Evolutionary conservation across 2,329 filamentous ascomycete species (phyloP).

Genomic region (Magnaporthiopsis incrustans): DNA sequence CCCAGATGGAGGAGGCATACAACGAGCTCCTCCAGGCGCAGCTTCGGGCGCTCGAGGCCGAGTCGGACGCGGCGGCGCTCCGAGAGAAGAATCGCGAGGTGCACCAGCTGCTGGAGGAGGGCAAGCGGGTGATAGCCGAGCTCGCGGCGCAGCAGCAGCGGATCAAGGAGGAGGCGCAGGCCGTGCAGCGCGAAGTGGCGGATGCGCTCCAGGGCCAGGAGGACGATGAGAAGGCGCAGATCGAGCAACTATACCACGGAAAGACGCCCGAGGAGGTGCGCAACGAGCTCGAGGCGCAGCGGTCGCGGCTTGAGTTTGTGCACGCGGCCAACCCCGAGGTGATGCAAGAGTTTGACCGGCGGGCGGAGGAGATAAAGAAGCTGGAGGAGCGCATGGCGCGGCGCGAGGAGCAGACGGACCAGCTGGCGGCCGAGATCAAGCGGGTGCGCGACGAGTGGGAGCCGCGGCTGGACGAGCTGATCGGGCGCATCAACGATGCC

Average conservation of each 20-base stretch:
- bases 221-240: constrained; percentile 29
- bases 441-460: constrained; percentile 71
- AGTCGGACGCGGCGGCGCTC: constrained; percentile 70
- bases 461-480: constrained; percentile 68
- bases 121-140: constrained; percentile 27
- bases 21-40: constrained; percentile 60
- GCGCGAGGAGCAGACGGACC: constrained; percentile 45
- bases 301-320: constrained; percentile 70
- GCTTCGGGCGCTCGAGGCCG: constrained; percentile 67
- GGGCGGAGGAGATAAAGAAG: constrained; percentile 60
- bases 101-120: constrained; percentile 31
- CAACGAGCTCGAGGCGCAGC: constrained; percentile 64
- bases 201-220: constrained; percentile 32
- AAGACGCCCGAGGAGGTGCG: constrained; percentile 58
- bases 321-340: constrained; percentile 69
- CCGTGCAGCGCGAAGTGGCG: constrained; percentile 10
- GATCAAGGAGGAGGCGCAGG: constrained; percentile 22
- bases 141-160: constrained; percentile 27
- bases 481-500: constrained; percentile 76
- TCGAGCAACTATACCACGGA: constrained; percentile 34
- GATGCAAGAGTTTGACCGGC: constrained; percentile 68
- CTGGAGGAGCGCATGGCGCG: constrained; percentile 49
- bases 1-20: constrained; percentile 52
- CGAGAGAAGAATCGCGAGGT: constrained; percentile 56
- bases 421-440: constrained; percentile 50